Base-by-base conservation (phyloP, 352 stramenopile genomes). In the Phytophthora uliginosa region DNA sequence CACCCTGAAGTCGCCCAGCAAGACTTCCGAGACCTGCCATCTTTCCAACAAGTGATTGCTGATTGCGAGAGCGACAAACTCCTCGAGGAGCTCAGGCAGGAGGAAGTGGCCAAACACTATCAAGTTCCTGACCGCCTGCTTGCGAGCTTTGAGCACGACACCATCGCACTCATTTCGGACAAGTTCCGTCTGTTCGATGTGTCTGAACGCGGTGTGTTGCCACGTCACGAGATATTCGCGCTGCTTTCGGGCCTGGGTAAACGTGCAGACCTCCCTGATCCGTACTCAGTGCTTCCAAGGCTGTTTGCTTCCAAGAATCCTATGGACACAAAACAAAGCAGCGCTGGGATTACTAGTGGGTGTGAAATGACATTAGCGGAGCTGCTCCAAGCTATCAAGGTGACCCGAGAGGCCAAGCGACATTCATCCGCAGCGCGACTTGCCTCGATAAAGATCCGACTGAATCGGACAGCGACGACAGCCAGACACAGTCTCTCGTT, bases 101-200 rank as follows among this genome's bases (percentile, higher is more conserved):
- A 76, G 33, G 70, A 73, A 13, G 20, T 80, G 0, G 34, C 59
- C 31, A 31, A 31, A 20, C 45, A 63, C 18, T 89, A 89, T 63
- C 28, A 59, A 6, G 45, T 86, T 8, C 73, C 82, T 1, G 59
- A 67, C 12, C 74, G 76, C 5, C n/a, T 87, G 24, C 45, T 67
- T 4, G 57, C 53, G 2, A 71, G 72, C 17, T 85, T 89, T 26
- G 68, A 70, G 22, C 28, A 52, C 15, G 72, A 82, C 12, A 82
- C 71, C 13, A 38, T 89, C 9, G 47, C 24, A 7, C 54, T 77
- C 18, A 62, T 86, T 45, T 69, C 66, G 7, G 73, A 75, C 17
- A 79, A 76, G 22, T 89, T 85, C 53, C 74, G 56, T 12, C 71
- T 76, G 24, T 89, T 87, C 45, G 79, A 85, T 52, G 71, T 85